Percentiles rank a stretch among this genome's conserved stretches.
phyloP scores from a whole-genome alignment of 2,329 filamentous ascomycete genomes.

The Nannizzia gypsea region DNA sequence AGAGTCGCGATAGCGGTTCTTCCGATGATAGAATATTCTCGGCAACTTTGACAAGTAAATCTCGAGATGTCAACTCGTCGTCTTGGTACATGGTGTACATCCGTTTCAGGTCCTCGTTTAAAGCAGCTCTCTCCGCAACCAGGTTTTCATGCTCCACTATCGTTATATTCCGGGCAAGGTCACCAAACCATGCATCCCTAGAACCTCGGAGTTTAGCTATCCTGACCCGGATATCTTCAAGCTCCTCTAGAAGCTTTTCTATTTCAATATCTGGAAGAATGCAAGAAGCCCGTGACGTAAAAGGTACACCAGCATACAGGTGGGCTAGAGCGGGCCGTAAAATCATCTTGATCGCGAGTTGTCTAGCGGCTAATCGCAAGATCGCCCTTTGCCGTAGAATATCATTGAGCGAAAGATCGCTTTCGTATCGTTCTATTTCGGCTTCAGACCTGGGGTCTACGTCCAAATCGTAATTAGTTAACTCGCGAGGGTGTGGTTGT shows the following conservation, averaged over 20 bases:
- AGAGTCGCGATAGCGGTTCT: constrained; percentile 27
- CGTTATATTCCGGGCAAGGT: constrained; percentile 23
- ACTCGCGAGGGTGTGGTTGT: background rate
- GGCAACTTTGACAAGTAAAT: constrained; percentile 27
- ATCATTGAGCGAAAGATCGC: constrained; percentile 3
- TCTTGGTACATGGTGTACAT: constrained; percentile 22
- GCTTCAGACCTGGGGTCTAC: background rate
- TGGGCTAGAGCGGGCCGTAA: constrained; percentile 31
- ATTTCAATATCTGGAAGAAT: constrained; percentile 22
- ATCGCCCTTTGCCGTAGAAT: constrained; percentile 22
- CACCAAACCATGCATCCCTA: constrained; percentile 20
- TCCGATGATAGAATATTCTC: constrained; percentile 25
- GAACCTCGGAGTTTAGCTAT: constrained; percentile 23
- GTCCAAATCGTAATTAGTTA: background rate
- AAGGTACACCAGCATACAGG: constrained; percentile 24
- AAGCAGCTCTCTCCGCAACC: constrained; percentile 21
- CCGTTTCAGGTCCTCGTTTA: constrained; percentile 21
- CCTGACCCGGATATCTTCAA: constrained; percentile 24
- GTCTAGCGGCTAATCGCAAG: constrained; percentile 28
- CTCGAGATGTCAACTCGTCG: constrained; percentile 24
- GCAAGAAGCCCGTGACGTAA: constrained; percentile 15
- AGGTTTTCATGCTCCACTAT: constrained; percentile 17
- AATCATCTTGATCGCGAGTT: constrained; percentile 30
- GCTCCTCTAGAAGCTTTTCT: constrained; percentile 23
- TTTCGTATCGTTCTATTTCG: constrained; percentile 1